Conservation (phyloP, 805 yeast species). For the Yamadazyma olivae region DNA sequence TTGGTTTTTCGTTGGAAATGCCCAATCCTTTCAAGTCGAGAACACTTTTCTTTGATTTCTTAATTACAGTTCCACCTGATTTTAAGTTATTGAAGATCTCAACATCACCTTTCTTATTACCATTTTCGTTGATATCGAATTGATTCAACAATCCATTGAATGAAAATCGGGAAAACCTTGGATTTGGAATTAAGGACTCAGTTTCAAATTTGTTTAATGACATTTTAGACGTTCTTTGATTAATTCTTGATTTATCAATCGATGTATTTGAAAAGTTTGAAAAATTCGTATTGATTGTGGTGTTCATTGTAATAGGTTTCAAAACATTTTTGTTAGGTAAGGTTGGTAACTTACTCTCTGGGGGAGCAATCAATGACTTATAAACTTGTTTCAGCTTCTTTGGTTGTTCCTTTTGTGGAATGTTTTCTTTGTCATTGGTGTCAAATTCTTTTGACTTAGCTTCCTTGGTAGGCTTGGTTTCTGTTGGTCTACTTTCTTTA, state of each 20-base stretch:
- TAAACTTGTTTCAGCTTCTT: conserved; percentile 2
- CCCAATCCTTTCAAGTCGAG: conserved; percentile 29
- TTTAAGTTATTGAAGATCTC: conserved; percentile 4
- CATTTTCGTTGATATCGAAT: conserved; percentile 7
- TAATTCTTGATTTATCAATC: not conserved
- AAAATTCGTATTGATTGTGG: not conserved
- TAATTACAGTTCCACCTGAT: conserved; percentile 11
- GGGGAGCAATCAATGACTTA: conserved; percentile 9
- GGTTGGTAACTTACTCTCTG: conserved; percentile 5
- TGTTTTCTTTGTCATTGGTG: not conserved
- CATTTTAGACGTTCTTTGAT: not conserved
- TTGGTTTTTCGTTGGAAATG: conserved; percentile 8
- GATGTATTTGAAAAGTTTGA: not conserved
- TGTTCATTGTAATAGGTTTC: conserved; percentile 5
- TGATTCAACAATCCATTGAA: conserved; percentile 33
- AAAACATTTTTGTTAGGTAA: conserved; percentile 4
- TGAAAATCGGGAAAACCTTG: conserved; percentile 40
- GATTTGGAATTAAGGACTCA: conserved; percentile 39
- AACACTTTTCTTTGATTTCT: conserved; percentile 17
- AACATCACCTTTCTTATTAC: conserved; percentile 3
- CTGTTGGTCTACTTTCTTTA: not conserved
- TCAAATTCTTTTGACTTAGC: not conserved
- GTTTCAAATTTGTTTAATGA: not conserved
- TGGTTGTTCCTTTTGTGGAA: not conserved
- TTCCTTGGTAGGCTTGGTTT: not conserved